Base-by-base conservation (phyloP, 257 asterid genomes). In the Solanum virginianum region DNA sequence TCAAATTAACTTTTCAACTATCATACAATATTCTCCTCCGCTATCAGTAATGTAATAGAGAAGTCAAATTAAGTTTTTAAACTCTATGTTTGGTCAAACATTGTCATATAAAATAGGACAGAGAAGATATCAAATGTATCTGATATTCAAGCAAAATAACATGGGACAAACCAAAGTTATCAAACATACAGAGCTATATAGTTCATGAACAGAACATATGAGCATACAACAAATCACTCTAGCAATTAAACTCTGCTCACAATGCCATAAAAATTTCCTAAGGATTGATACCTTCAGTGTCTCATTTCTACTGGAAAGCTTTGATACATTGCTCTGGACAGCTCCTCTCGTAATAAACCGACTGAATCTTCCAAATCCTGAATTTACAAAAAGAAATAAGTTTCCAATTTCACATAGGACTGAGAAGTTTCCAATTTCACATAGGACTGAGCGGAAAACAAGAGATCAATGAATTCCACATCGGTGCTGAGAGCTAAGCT, bases 351-450 rank as follows among this genome's bases (percentile, higher is more conserved):
- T 49, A 53, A 83, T 49, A 83, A 51, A 83, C 70, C 70, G 81
- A 83, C 69, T 83, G 41, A 83, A 53, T 51, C 36, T 83, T 43
- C 85, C 85, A 69, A 83, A 83, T 66, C 85, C 85, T 83, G 56
- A 69, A 29, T 17, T 53, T 68, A 69, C 7, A 22, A 83, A 22
- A 83, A 32, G n/a, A 56, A 41, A 6, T 32, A 83, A 66, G 4
- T 20, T 51, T 29, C 22, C n/a, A 69, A 22, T 83, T 17, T 49
- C 6, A 83, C 77, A 74, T n/a, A 62, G 8, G 47, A 39, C 41
- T 41, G 43, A 68, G 15, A 83, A 66, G 4, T 20, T 51, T 29
- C 22, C n/a, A 69, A 22, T 83, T 17, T 49, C 6, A 83, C 77
- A 74, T n/a, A 62, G 8, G 47, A 39, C 41, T 41, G 43, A 68